Conservation (phyloP, 2,329 filamentous ascomycete species). For the Fusarium liriodendri region DNA sequence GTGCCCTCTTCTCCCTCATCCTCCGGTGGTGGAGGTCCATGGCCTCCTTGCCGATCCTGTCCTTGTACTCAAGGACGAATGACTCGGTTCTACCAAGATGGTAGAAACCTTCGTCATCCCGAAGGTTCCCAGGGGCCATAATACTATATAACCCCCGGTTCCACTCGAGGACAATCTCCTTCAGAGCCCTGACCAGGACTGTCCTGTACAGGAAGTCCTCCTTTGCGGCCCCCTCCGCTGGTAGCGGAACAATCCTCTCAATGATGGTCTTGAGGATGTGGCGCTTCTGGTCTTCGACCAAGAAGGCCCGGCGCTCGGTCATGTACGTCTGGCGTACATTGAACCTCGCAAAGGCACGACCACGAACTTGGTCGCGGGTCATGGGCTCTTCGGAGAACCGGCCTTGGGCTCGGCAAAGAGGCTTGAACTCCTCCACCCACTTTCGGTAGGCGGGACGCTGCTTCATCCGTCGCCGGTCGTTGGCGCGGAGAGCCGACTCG, state of each 20-base stretch:
- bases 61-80: conserved; percentile 57
- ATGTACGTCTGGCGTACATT: conserved; percentile 56
- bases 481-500: conserved; percentile 49
- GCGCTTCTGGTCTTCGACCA: conserved; percentile 52
- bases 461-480: conserved; percentile 67
- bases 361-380: conserved; percentile 59
- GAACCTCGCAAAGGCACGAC: conserved; percentile 66
- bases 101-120: conserved; percentile 55
- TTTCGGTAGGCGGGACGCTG: conserved; percentile 66
- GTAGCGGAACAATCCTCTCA: conserved; percentile 49
- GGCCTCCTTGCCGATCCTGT: conserved; percentile 51
- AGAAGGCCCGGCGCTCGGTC: conserved; percentile 50
- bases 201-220: conserved; percentile 47
- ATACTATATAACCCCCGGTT: conserved; percentile 53
- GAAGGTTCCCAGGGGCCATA: conserved; percentile 41
- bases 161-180: conserved; percentile 60
- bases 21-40: conserved; percentile 41
- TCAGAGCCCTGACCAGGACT: conserved; percentile 56
- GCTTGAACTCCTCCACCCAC: conserved; percentile 75
- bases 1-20: background rate
- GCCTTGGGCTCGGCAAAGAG: conserved; percentile 56
- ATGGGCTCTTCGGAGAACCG: conserved; percentile 45
- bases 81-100: conserved; percentile 52
- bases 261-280: conserved; percentile 60
- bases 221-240: conserved; percentile 36